Evolutionary conservation across 140 eudicot genomes (phyloP).

Genomic region (Senecio squalidus): DNA sequence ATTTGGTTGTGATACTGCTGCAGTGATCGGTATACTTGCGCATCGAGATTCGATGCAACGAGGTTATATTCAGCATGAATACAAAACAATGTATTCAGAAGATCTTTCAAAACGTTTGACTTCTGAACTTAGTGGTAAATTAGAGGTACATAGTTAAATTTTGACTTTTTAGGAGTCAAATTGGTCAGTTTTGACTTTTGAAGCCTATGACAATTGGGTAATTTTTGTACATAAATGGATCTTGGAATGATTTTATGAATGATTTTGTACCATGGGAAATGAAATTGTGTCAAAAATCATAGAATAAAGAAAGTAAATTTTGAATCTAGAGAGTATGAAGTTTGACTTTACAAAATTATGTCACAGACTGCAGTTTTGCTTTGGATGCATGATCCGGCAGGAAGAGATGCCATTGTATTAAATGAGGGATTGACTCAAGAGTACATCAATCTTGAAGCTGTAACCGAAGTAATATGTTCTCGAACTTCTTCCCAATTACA

Average conservation of each 20-base stretch:
- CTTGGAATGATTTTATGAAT: neutral
- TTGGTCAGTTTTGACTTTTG: neutral
- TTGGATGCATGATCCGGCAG: slow-evolving; percentile 79
- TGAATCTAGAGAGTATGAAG: no score
- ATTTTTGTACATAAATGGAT: neutral
- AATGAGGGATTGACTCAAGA: slow-evolving; percentile 29
- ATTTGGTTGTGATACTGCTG: slow-evolving; percentile 47
- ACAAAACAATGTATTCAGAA: slow-evolving; percentile 37
- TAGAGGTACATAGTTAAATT: slow-evolving; percentile 32
- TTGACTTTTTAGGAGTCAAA: slow-evolving; percentile 18
- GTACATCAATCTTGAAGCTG: slow-evolving; percentile 30
- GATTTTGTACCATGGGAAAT: neutral
- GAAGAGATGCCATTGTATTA: slow-evolving; percentile 48
- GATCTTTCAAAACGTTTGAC: slow-evolving; percentile 39
- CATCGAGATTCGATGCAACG: slow-evolving; percentile 55
- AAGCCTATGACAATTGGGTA: neutral
- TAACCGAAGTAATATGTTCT: slow-evolving; percentile 60
- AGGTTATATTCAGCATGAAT: slow-evolving; percentile 42
- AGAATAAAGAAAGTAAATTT: slow-evolving; percentile 1
- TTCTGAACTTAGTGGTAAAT: slow-evolving; percentile 54
- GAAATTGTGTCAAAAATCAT: neutral
- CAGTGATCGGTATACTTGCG: slow-evolving; percentile 48
- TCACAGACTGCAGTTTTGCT: slow-evolving; percentile 48
- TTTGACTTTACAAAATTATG: slow-evolving; percentile 10
- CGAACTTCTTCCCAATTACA: slow-evolving; percentile 57